Percentiles rank a stretch among this genome's conserved stretches.
phyloP scores from a whole-genome alignment of 768 basidiomycete species.

The Sarcomyxa edulis region DNA sequence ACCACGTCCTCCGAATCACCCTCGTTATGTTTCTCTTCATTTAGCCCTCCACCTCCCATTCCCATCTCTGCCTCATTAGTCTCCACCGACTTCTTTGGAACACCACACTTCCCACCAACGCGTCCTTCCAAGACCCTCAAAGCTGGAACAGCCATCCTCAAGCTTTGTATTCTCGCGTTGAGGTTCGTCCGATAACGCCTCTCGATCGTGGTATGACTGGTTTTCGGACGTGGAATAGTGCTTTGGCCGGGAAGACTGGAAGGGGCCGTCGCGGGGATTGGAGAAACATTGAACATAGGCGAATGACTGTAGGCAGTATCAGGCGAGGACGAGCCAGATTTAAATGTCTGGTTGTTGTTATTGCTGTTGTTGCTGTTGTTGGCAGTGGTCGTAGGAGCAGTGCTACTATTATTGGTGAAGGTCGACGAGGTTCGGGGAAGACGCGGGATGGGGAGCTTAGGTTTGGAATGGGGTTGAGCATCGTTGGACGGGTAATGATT shows the following conservation, averaged over 20 bases:
- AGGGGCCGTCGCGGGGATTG: slow-evolving; percentile 16
- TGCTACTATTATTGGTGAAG: slow-evolving; percentile 18
- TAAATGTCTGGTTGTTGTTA: too few species aligned
- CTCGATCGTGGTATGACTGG: slow-evolving; percentile 87
- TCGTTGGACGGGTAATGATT: slow-evolving; percentile 8
- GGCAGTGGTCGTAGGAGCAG: too few species aligned
- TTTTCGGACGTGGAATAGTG: slow-evolving; percentile 55
- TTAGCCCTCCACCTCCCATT: slow-evolving; percentile 34
- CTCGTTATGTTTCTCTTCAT: slow-evolving; percentile 24
- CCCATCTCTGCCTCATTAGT: too few species aligned
- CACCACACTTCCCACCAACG: slow-evolving; percentile 36
- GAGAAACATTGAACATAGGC: slow-evolving; percentile 32
- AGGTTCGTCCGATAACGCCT: slow-evolving; percentile 85
- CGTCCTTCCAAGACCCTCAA: slow-evolving; percentile 72
- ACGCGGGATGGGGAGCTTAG: slow-evolving; percentile 35
- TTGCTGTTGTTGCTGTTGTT: too few species aligned
- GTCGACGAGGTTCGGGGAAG: slow-evolving; percentile 21
- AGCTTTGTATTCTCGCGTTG: slow-evolving; percentile 77
- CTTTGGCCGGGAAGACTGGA: slow-evolving; percentile 13
- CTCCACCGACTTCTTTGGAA: too few species aligned
- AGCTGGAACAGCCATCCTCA: slow-evolving; percentile 79
- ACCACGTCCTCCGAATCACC: slow-evolving; percentile 47
- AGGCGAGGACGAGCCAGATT: slow-evolving; percentile 37
- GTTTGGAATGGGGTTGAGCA: slow-evolving; percentile 13
- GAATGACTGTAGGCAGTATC: slow-evolving; percentile 40